A percentile compares a stretch with the other conserved stretches of the same genome.
Conservation (phyloP, 768 basidiomycete genomes). For the Lyophyllum decastes region DNA sequence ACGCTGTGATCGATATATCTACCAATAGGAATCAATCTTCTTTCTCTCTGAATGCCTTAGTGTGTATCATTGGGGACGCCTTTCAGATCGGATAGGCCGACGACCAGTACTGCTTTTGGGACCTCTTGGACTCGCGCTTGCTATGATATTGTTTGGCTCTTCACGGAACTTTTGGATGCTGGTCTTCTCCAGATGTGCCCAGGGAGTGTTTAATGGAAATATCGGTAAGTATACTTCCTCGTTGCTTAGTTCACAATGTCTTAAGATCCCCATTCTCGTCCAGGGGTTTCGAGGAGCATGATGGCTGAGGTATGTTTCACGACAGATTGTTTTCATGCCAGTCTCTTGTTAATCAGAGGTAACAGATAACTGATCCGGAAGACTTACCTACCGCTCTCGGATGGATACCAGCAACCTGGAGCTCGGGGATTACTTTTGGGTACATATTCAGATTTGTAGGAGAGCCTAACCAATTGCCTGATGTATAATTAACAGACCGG, state of each 20-base stretch:
- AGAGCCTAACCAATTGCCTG: not conserved
- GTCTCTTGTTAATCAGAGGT: not conserved
- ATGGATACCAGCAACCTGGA: conserved; percentile 27
- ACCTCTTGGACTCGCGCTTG: conserved; percentile 30
- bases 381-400: conserved; percentile 12
- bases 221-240: conserved; percentile 25
- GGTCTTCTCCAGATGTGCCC: conserved; percentile 28
- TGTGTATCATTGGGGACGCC: conserved; percentile 33
- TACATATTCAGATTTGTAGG: not conserved
- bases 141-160: conserved; percentile 34
- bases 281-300: conserved; percentile 19
- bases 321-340: no score
- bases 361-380: conserved; percentile 18
- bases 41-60: conserved; percentile 36
- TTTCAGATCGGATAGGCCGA: conserved; percentile 39
- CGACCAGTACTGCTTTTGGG: conserved; percentile 35
- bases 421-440: conserved; percentile 26
- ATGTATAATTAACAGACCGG: conserved; percentile 16
- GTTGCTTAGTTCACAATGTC: not conserved
- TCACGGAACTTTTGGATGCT: conserved; percentile 31
- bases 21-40: conserved; percentile 37
- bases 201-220: conserved; percentile 25
- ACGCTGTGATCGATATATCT: not conserved
- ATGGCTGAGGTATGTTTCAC: conserved; percentile 12
- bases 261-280: not conserved